Evolutionary conservation across 176 grass and related monocot genomes (phyloP), one percentile per base, ranked within the genome.

Genomic region (Triticum monococcum): DNA sequence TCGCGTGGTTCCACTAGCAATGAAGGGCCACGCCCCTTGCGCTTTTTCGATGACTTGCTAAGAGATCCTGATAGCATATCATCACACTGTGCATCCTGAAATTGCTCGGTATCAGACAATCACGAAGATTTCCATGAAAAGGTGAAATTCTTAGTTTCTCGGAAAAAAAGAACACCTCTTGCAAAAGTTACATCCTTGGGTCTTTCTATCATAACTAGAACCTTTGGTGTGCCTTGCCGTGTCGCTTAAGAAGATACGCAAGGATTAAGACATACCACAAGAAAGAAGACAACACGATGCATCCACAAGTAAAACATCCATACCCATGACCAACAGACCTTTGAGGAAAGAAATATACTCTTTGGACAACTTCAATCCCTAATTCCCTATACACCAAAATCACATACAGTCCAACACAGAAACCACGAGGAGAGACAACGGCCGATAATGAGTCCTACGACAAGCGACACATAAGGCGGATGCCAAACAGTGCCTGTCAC

Each of bases 1-100:
- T 85, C 35, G 43, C 60, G 35, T 68, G 82, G 88, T 85, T 85
- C 77, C 82, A 85, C 80, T 68, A 89, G 76, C 41, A 85, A 45
- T 75, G 78, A 33, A 89, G 77, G 88, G 45, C 20, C 33, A 26
- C 88, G 82, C 20, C 82, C 88, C 61, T 35, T 89, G 25, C 88
- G 76, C 13, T 85, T 85, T 75, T 68, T 85, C 54, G 79, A 71
- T 24, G 71, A 37, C 31, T 77, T 81, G 46, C 71, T 71, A 90
- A 30, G 31, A 82, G 83, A 70, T 17, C 11, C 52, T 64, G 83
- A 61, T 73, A 68, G 78, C 17, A 82, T 56, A 77, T 63, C 63
- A 38, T 54, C 50, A 70, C 38, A 77, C 56, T 9, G 25, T 69
- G 71, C 22, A 50, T 86, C 83, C 88, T 90, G 83, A 90, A 90